Evolutionary conservation across 202 grass and related monocot species (phyloP).

Genomic region (Brachypodium distachyon): DNA sequence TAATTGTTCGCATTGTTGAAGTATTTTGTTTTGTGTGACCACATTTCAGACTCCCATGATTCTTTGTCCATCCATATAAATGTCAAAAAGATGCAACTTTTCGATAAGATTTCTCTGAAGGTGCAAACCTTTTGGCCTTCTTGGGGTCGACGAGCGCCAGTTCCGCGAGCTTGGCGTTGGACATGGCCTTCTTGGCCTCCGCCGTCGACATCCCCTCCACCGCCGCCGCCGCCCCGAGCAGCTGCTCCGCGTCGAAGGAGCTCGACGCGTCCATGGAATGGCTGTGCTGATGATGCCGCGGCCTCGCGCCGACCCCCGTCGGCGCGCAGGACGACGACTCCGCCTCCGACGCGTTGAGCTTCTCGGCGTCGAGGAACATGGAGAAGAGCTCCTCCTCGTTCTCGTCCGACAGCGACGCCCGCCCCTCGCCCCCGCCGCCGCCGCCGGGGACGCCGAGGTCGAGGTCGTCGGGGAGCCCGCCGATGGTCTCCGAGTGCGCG

Average conservation of each 20-base stretch:
- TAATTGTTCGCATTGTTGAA: background rate
- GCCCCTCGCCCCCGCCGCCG: conserved; percentile 38
- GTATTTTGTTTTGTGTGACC: background rate
- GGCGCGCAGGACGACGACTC: conserved; percentile 14
- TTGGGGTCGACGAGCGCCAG: conserved; percentile 67
- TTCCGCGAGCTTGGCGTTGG: conserved; percentile 69
- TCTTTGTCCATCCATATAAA: background rate
- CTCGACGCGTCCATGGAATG: conserved; percentile 68
- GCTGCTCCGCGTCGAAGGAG: conserved; percentile 31
- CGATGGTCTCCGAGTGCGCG: conserved; percentile 56
- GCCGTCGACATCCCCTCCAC: conserved; percentile 27
- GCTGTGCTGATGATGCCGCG: conserved; percentile 60
- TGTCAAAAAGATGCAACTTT: background rate
- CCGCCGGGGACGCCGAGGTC: conserved; percentile 36
- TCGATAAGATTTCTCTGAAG: background rate
- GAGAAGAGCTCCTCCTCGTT: conserved; percentile 69
- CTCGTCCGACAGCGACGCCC: conserved; percentile 49
- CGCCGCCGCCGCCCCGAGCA: conserved; percentile 34
- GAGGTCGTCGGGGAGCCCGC: conserved; percentile 49
- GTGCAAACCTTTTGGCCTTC: conserved; percentile 79
- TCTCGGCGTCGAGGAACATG: conserved; percentile 49
- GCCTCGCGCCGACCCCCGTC: background rate
- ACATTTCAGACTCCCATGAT: background rate
- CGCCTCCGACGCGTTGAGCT: conserved; percentile 35
- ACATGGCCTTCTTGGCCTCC: conserved; percentile 69